These are phyloP conservation scores for Mycocentrospora acerina DNA, from an alignment of 2,329 filamentous ascomycete species.

Conservation along the genomic window DNA sequence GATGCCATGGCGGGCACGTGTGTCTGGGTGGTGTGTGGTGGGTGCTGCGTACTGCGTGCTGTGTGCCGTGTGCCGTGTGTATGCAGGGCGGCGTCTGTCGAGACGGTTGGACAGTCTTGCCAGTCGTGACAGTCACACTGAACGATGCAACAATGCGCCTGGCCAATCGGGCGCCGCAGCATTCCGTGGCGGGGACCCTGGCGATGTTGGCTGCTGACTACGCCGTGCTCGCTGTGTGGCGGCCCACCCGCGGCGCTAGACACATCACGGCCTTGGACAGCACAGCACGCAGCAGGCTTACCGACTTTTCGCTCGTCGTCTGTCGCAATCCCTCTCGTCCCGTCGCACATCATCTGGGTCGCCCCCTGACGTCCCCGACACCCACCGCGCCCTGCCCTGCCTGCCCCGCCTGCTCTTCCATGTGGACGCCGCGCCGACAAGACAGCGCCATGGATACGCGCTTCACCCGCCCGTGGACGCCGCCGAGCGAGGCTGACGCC, in stretches of 20 bases:
- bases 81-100: too few relatives aligned
- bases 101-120: too few relatives aligned
- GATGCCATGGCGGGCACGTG: too few relatives aligned
- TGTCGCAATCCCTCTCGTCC: background rate
- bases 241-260: background rate
- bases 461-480: conserved; percentile 32
- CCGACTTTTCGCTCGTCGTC: conserved; percentile 8
- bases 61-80: too few relatives aligned
- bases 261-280: conserved; percentile 6
- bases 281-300: too few relatives aligned
- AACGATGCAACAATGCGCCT: conserved; percentile 2
- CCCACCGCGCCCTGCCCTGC: too few relatives aligned
- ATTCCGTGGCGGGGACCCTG: background rate
- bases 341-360: background rate
- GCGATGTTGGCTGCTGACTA: too few relatives aligned
- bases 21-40: too few relatives aligned
- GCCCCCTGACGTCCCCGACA: background rate
- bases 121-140: background rate
- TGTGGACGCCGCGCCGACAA: conserved; percentile 12
- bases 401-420: too few relatives aligned
- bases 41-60: too few relatives aligned
- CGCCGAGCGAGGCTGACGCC: conserved; percentile 27
- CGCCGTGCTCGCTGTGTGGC: too few relatives aligned
- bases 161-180: conserved; percentile 17
- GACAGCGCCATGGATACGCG: conserved; percentile 23